Conservation (phyloP, 2,329 filamentous ascomycete genomes). For the Apiospora sp. region DNA sequence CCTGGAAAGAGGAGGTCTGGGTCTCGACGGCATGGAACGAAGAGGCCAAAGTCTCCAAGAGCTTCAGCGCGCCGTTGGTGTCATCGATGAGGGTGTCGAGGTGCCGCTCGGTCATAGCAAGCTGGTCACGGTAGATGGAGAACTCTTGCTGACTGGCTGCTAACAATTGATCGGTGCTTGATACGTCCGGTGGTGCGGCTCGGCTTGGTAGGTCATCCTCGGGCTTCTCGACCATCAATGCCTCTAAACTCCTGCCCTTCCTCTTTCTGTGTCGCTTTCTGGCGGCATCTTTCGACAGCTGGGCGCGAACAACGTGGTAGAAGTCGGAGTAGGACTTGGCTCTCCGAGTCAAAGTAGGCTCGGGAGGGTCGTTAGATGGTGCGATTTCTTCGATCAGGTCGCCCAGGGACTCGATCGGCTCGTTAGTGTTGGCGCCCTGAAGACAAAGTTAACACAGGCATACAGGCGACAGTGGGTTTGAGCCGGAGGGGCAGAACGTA, state of each 20-base stretch:
- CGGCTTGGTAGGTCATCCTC: slow-evolving; percentile 34
- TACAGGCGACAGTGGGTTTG: not conserved
- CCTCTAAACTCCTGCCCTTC: slow-evolving; percentile 58
- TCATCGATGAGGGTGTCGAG: slow-evolving; percentile 80
- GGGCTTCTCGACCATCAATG: slow-evolving; percentile 50
- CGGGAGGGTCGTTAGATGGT: slow-evolving; percentile 66
- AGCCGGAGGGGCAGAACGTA: slow-evolving; percentile 45
- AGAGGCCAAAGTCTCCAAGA: slow-evolving; percentile 80
- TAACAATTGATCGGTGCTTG: slow-evolving; percentile 74
- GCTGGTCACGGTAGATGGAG: slow-evolving; percentile 81
- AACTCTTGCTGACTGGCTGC: slow-evolving; percentile 88
- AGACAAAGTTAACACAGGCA: slow-evolving; percentile 24
- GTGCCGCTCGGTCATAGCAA: slow-evolving; percentile 81
- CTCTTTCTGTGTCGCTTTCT: slow-evolving; percentile 48
- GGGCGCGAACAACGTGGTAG: slow-evolving; percentile 68
- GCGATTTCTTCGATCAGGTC: slow-evolving; percentile 66
- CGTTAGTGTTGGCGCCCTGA: slow-evolving; percentile 63
- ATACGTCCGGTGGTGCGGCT: slow-evolving; percentile 52
- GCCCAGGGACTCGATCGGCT: slow-evolving; percentile 62
- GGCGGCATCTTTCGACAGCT: slow-evolving; percentile 60
- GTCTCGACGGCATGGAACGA: slow-evolving; percentile 88
- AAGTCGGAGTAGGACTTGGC: slow-evolving; percentile 84
- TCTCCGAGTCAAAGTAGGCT: slow-evolving; percentile 69
- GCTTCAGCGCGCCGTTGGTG: slow-evolving; percentile 76
- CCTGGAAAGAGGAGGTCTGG: slow-evolving; percentile 92